Evolutionary conservation across 345 rosid genomes (phyloP), one percentile per base, ranked within the genome.

Genomic region (Eucalyptus pumila): DNA sequence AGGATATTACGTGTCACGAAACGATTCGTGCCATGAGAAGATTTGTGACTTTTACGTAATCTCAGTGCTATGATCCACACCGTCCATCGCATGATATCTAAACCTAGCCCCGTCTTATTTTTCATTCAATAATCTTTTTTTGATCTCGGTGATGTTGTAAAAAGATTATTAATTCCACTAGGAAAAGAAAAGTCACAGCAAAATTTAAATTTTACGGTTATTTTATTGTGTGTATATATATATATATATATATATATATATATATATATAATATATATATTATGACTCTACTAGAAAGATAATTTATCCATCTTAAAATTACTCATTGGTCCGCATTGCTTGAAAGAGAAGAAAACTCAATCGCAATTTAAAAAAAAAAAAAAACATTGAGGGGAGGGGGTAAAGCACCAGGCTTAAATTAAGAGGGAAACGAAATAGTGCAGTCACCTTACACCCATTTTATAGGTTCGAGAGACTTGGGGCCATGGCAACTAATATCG

Each of bases 251-350:
- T n/a, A n/a, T n/a, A n/a, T n/a, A n/a, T n/a, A n/a, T n/a, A n/a
- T n/a, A n/a, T n/a, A n/a, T n/a, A n/a, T n/a, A n/a, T n/a, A n/a
- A n/a, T n/a, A n/a, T n/a, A n/a, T 69, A 34, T 16, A 32, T 69
- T 1, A 9, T 6, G 24, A 0, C 37, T 32, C 24, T 0, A 5
- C 0, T 16, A 17, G 1, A 69, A 69, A 69, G 11, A 9, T 67
- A 8, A 15, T 65, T 65, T 65, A n/a, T 14, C 40, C 11, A 2
- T 67, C 2, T 9, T 0, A 4, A 69, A 69, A 17, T 69, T 34
- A 72, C 26, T 2, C 8, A 4, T 21, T 34, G 8, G 0, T 34
- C 44, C 26, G 0, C 0, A 72, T 5, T 34, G 13, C 26, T 19
- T 19, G 13, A 5, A 34, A 69, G 13, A 16, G 40, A 67, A 65